Conservation (phyloP, 1,284 basidiomycete species). For the Coriolopsis trogii region DNA sequence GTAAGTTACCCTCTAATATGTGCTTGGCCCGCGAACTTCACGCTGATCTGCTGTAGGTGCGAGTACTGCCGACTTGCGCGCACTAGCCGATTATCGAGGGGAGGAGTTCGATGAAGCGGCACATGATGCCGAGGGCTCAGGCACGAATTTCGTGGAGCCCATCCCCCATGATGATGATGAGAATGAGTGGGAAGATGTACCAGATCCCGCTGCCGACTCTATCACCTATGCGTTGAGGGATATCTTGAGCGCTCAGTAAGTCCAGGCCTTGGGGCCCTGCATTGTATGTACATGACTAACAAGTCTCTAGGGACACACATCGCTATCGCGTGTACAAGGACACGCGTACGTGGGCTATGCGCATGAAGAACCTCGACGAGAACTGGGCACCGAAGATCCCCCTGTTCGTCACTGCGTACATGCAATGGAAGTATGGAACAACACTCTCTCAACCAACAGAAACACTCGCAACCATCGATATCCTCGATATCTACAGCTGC, state of each 20-base stretch:
- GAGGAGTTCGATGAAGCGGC: too few species aligned
- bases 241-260: background rate
- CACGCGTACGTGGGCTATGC: background rate
- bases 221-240: background rate
- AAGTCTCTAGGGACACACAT: background rate
- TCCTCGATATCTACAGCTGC: background rate
- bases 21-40: too few species aligned
- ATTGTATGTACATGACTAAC: background rate
- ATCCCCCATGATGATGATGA: background rate
- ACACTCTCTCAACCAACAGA: too few species aligned
- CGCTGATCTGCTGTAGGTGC: too few species aligned
- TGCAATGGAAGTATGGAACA: background rate
- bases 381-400: background rate
- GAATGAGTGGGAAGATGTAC: background rate
- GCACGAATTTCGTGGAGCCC: background rate
- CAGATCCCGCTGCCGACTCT: background rate
- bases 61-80: too few species aligned
- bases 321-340: background rate
- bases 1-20: too few species aligned
- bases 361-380: background rate
- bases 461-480: background rate
- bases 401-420: background rate
- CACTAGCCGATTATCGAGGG: too few species aligned
- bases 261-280: background rate
- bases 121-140: too few species aligned